Evolutionary conservation across 768 basidiomycete species (phyloP), one percentile per base, ranked within the genome.

Genomic region (Obba rivulosa): DNA sequence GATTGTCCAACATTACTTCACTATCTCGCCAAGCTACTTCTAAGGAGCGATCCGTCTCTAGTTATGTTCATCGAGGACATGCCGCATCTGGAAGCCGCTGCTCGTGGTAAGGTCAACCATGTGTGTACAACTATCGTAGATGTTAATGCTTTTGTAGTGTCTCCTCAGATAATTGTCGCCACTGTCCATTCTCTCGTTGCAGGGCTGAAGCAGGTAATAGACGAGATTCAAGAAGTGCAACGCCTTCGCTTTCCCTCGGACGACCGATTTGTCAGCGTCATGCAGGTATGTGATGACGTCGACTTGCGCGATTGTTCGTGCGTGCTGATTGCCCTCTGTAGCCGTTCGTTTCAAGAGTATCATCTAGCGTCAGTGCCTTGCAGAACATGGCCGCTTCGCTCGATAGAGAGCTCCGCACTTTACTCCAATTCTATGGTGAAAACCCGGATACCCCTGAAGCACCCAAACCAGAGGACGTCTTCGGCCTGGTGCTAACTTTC

Each of bases 1-100:
- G 80, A 80, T 7, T 94, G 90, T 55, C 91, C 92, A 0, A 95
- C 92, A 0, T 69, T 97, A n/a, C 72, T 96, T 11, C 93, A 95
- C 63, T 95, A 92, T 61, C 63, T 95, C n/a, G 90, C 88, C 11
- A 76, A 78, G 41, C 75, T 87, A 5, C 71, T 95, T 14, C 57
- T 87, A 48, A 77, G 83, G 24, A 75, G 75, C 5, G 83, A 93
- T 59, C 77, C 85, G 0, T 68, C 73, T 0, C 62, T 90, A 11
- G 68, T 86, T 4, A 73, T 73, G 16, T 94, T 93, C 64, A 76
- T 88, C 3, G 84, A 90, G 21, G 92, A 94, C 11, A 66, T 90
- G 57, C 84, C 89, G 1, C 83, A 80, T 60, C 56, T 96, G 2
- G 90, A 93, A 62, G 79, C 88, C 3, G 92, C 90, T 9, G 85